phyloP scores from a whole-genome alignment of 192 early-diverging fungal species.

The Entomortierella lignicola region DNA sequence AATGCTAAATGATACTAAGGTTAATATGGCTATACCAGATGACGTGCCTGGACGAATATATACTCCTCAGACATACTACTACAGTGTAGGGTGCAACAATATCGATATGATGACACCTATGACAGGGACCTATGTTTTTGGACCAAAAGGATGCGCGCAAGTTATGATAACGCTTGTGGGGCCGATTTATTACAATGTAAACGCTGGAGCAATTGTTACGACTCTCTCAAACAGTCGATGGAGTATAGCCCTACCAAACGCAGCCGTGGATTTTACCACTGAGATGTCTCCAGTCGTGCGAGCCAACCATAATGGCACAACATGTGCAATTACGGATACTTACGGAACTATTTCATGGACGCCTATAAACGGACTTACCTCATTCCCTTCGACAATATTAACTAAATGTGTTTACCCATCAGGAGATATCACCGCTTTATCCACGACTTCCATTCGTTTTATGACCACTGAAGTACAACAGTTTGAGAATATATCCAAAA shows the following conservation, averaged over 20 bases:
- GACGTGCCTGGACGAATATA: background rate
- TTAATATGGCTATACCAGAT: background rate
- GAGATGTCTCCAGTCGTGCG: too few relatives aligned
- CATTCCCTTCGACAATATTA: background rate
- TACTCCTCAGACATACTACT: background rate
- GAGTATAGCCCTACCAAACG: too few relatives aligned
- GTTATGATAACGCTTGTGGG: background rate
- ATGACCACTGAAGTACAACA: background rate
- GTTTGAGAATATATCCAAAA: background rate
- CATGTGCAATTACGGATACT: too few relatives aligned
- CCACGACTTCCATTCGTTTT: background rate
- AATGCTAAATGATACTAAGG: background rate
- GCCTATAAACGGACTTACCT: background rate
- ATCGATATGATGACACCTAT: background rate
- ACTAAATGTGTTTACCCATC: constrained; percentile 14
- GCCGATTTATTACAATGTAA: background rate
- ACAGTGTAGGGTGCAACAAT: constrained; percentile 3
- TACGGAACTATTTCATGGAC: too few relatives aligned
- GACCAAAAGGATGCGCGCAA: background rate
- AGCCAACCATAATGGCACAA: too few relatives aligned
- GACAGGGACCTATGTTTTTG: too few relatives aligned
- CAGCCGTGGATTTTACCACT: too few relatives aligned
- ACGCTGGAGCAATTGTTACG: too few relatives aligned
- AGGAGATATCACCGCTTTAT: background rate
- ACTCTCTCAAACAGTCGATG: too few relatives aligned